phyloP scores from a whole-genome alignment of 148 eudicot genomes.

The Gaultheria prostrata region DNA sequence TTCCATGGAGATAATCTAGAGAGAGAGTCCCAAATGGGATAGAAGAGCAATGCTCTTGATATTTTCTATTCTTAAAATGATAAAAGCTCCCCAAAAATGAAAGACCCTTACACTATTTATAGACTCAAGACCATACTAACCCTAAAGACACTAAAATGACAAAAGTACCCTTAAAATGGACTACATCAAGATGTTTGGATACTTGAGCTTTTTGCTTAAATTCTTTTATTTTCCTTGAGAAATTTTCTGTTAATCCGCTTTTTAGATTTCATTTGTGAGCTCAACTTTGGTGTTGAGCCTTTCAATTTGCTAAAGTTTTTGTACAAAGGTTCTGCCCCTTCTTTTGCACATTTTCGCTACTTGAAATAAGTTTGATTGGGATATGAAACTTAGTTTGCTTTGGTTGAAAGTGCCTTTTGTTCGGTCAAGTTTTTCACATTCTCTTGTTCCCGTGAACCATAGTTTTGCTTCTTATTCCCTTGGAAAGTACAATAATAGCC shows the following conservation, averaged over 20 bases:
- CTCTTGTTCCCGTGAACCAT: background rate
- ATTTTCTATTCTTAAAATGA: too few relatives aligned
- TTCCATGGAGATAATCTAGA: too few relatives aligned
- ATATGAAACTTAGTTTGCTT: background rate
- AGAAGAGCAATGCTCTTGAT: too few relatives aligned
- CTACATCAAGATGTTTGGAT: background rate
- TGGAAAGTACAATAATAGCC: background rate
- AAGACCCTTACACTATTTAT: too few relatives aligned
- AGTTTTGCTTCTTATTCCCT: background rate
- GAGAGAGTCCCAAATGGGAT: too few relatives aligned
- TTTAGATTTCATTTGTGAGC: background rate
- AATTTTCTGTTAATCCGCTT: background rate
- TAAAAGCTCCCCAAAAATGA: too few relatives aligned
- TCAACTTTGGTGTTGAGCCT: constrained; percentile 2
- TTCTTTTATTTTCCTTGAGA: background rate
- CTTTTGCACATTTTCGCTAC: background rate
- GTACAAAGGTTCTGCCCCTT: background rate
- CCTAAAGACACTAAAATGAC: too few relatives aligned
- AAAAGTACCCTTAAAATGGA: too few relatives aligned
- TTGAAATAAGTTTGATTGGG: background rate
- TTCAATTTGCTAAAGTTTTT: background rate
- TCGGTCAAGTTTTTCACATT: background rate
- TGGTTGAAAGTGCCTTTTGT: background rate
- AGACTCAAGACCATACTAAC: too few relatives aligned
- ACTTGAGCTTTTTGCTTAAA: background rate